phyloP scores from a whole-genome alignment of 2,329 filamentous ascomycete genomes.

The Aspergillus arachidicola region DNA sequence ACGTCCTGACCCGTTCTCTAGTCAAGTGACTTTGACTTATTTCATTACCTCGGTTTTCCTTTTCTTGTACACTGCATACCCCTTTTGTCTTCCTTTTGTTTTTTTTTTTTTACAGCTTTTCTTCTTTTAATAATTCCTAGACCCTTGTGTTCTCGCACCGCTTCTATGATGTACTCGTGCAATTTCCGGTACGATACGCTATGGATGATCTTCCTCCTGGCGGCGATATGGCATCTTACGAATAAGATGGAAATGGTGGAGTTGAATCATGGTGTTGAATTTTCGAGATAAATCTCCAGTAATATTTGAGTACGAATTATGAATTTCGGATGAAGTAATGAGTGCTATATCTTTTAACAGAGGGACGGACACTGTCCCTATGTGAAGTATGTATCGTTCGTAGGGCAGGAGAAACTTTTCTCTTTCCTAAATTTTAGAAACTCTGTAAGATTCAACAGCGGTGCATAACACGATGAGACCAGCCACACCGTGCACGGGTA shows the following conservation, averaged over 20 bases:
- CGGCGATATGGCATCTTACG: not conserved
- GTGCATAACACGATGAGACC: conserved; percentile 16
- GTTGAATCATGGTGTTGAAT: not conserved
- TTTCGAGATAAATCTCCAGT: conserved; percentile 1
- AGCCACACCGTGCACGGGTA: conserved; percentile 18
- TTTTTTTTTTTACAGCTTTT: conserved; percentile 2
- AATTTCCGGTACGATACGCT: not conserved
- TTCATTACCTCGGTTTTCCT: conserved; percentile 5
- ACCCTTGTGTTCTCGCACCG: not conserved
- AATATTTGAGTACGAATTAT: conserved; percentile 3
- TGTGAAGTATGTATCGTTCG: not conserved
- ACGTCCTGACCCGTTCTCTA: conserved; percentile 3
- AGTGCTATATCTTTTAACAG: not conserved
- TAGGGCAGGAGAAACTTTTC: not conserved
- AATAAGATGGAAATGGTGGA: not conserved
- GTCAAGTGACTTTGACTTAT: conserved; percentile 13
- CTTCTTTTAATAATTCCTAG: conserved; percentile 3
- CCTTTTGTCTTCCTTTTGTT: conserved; percentile 19
- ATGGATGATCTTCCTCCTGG: not conserved
- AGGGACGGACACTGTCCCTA: not conserved
- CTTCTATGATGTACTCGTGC: not conserved
- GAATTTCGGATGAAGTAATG: conserved; percentile 1
- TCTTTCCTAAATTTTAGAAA: not conserved
- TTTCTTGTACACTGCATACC: conserved; percentile 30
- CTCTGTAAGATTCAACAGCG: not conserved